Conservation (phyloP, 225 moss, liverwort and hornwort genomes). For the Pseudoscleropodium purum region DNA sequence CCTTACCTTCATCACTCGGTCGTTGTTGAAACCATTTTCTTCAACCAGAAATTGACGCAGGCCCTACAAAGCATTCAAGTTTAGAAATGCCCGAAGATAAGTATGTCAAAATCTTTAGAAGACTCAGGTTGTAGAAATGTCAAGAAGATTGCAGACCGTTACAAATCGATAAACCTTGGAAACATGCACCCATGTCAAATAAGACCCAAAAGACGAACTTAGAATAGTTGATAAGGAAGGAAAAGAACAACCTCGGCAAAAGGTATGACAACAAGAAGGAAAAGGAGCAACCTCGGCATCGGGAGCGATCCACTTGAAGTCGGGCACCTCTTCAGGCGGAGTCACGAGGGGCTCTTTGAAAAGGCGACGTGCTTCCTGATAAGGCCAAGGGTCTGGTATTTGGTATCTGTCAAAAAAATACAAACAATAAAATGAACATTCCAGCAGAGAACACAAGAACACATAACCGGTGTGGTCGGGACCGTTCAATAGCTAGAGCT, state of each 20-base stretch:
- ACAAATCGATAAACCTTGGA: not conserved
- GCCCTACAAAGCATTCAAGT: slow-evolving; percentile 35
- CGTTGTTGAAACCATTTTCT: slow-evolving; percentile 90
- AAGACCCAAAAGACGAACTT: not conserved
- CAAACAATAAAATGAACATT: not conserved
- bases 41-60: slow-evolving; percentile 82
- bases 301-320: slow-evolving; percentile 81
- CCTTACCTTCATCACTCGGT: slow-evolving; percentile 73
- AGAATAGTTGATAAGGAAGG: not conserved
- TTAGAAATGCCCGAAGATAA: not conserved
- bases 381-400: slow-evolving; percentile 86
- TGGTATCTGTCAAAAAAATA: slow-evolving; percentile 52
- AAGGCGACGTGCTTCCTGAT: slow-evolving; percentile 80
- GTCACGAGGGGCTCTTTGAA: slow-evolving; percentile 93
- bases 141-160: not conserved
- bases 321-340: slow-evolving; percentile 37
- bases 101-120: not conserved
- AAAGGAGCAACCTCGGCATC: slow-evolving; percentile 62
- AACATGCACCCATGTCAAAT: not conserved
- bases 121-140: not conserved
- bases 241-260: slow-evolving; percentile 36
- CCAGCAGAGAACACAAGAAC: not conserved
- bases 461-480: not conserved
- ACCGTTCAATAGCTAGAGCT: not conserved
- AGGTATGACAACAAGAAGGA: not conserved